A percentile compares a stretch with the other conserved stretches of the same genome.
Evolutionary conservation across 1,284 basidiomycete species (phyloP).

Genomic region (Bjerkandera adusta): DNA sequence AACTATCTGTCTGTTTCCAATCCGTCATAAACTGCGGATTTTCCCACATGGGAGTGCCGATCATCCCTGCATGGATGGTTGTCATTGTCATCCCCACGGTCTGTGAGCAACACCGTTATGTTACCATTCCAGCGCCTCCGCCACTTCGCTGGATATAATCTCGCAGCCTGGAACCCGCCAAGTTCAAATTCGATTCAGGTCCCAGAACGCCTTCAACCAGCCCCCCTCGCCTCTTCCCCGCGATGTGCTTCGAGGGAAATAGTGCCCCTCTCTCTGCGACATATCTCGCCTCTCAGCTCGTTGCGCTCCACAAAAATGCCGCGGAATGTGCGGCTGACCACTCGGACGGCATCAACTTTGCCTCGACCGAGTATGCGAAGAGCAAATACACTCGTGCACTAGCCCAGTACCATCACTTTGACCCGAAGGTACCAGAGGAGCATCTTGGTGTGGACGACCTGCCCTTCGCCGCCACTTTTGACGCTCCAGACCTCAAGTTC

Average conservation of each 20-base stretch:
- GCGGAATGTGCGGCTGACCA: not conserved
- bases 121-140: too few species aligned
- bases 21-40: too few species aligned
- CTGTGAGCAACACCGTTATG: too few species aligned
- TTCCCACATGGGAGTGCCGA: too few species aligned
- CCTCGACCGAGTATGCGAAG: not conserved
- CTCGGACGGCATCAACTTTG: not conserved
- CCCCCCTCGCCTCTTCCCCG: not conserved
- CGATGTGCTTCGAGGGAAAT: conserved; percentile 11
- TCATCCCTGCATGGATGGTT: too few species aligned
- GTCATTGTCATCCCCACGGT: too few species aligned
- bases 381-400: conserved; percentile 14
- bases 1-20: too few species aligned
- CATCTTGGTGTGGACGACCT: conserved; percentile 6
- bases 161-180: too few species aligned
- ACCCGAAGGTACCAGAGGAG: not conserved
- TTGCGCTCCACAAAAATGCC: conserved; percentile 6
- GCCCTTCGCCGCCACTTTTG: conserved; percentile 23
- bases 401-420: conserved; percentile 15
- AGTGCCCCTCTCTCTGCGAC: conserved; percentile 2
- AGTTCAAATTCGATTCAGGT: too few species aligned
- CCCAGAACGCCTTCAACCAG: not conserved
- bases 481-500: conserved; percentile 23
- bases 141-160: too few species aligned
- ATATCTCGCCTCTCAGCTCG: conserved; percentile 8